A percentile compares a stretch with the other conserved stretches of the same genome.
These are phyloP conservation scores for Diaporthe nobilis DNA, from an alignment of 2,329 filamentous ascomycete species.

Conservation along the genomic window DNA sequence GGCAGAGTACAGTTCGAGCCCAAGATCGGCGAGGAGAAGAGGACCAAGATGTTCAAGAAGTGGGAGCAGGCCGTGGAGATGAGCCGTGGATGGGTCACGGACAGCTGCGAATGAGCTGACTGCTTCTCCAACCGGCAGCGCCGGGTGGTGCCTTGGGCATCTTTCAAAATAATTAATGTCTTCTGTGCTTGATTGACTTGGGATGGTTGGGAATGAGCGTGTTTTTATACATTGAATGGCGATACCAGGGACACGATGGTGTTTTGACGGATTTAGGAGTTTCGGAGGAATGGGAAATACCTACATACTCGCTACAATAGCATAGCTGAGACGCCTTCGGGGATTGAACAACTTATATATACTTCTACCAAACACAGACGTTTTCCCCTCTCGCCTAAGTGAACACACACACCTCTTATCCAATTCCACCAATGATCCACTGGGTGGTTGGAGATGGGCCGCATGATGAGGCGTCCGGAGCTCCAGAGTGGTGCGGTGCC, in stretches of 20 bases:
- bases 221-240: background rate
- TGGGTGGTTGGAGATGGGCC: slow-evolving; percentile 8
- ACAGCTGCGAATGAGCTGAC: slow-evolving; percentile 46
- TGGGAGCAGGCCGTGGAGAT: slow-evolving; percentile 73
- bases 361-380: slow-evolving; percentile 7
- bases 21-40: slow-evolving; percentile 63
- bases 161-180: background rate
- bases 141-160: background rate
- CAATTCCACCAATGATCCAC: slow-evolving; percentile 24
- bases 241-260: slow-evolving; percentile 33
- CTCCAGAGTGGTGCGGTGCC: slow-evolving; percentile 20
- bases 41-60: slow-evolving; percentile 62
- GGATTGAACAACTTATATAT: slow-evolving; percentile 23
- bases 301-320: slow-evolving; percentile 28
- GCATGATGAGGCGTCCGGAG: slow-evolving; percentile 9
- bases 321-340: slow-evolving; percentile 20
- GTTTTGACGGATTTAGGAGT: slow-evolving; percentile 15
- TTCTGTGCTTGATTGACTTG: slow-evolving; percentile 11
- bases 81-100: slow-evolving; percentile 67
- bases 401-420: background rate
- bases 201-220: slow-evolving; percentile 17
- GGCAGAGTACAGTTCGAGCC: slow-evolving; percentile 81
- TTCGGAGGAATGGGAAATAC: slow-evolving; percentile 32
- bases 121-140: background rate
- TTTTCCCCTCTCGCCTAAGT: slow-evolving; percentile 3